Evolutionary conservation across 805 yeast genomes (phyloP).

Genomic region (Candida endomychidarum): DNA sequence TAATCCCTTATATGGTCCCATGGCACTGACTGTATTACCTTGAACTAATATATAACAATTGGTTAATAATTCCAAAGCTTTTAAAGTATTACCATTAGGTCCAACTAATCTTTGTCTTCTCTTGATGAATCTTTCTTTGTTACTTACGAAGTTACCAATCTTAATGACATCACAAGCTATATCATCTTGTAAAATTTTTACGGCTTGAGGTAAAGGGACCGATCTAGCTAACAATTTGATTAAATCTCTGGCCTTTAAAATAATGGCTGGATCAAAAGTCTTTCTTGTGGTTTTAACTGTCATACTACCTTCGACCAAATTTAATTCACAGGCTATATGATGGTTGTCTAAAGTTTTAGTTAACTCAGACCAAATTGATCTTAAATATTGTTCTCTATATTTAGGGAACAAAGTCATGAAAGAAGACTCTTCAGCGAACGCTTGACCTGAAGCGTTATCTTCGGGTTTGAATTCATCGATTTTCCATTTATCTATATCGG

Average conservation of each 20-base stretch:
- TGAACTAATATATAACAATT: slow-evolving; percentile 94
- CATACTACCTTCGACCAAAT: slow-evolving; percentile 96
- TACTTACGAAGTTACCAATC: slow-evolving; percentile 84
- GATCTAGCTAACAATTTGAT: slow-evolving; percentile 92
- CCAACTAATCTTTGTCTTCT: slow-evolving; percentile 96
- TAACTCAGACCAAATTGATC: slow-evolving; percentile 91
- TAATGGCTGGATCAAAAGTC: slow-evolving; percentile 91
- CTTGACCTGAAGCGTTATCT: slow-evolving; percentile 80
- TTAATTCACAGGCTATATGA: slow-evolving; percentile 79
- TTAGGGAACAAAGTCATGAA: slow-evolving; percentile 95
- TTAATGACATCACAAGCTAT: slow-evolving; percentile 94
- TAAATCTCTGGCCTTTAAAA: slow-evolving; percentile 91
- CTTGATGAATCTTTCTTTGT: slow-evolving; percentile 91
- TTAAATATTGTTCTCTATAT: slow-evolving; percentile 87
- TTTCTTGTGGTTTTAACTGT: slow-evolving; percentile 93
- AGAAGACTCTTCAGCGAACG: slow-evolving; percentile 94
- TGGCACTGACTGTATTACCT: slow-evolving; percentile 94
- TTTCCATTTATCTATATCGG: slow-evolving; percentile 91
- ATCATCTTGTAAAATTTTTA: slow-evolving; percentile 87
- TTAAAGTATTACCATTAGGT: slow-evolving; percentile 94
- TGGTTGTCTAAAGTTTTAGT: slow-evolving; percentile 73
- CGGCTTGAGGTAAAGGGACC: slow-evolving; percentile 96
- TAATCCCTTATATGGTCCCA: slow-evolving; percentile 94
- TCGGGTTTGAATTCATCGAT: slow-evolving; percentile 86
- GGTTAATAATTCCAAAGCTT: slow-evolving; percentile 93